These are phyloP conservation scores for Circinella umbellata DNA, from an alignment of 371 early-diverging fungal genomes.

Conservation along the genomic window DNA sequence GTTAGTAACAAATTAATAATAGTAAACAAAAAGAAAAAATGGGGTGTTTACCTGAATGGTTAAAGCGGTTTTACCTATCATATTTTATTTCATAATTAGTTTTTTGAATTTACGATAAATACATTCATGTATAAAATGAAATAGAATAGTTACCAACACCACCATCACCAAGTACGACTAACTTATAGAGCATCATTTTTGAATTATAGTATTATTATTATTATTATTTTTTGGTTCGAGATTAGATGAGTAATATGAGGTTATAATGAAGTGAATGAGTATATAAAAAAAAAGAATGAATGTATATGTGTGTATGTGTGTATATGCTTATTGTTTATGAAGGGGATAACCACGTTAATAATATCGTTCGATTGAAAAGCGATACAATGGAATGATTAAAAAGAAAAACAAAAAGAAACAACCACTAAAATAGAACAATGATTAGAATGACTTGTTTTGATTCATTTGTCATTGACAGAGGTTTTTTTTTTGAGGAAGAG, in stretches of 20 bases:
- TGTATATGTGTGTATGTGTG: not conserved
- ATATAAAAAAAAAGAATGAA: not conserved
- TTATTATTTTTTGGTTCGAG: not conserved
- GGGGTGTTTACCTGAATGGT: slow-evolving; percentile 19
- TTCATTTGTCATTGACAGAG: too few relatives aligned
- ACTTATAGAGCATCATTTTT: slow-evolving; percentile 32
- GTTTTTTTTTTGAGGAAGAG: too few relatives aligned
- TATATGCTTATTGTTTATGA: not conserved
- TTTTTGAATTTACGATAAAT: too few relatives aligned
- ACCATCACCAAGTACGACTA: slow-evolving; percentile 30
- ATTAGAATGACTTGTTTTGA: too few relatives aligned
- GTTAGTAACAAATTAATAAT: too few relatives aligned
- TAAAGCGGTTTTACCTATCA: slow-evolving; percentile 15
- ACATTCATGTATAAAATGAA: too few relatives aligned
- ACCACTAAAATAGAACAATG: too few relatives aligned
- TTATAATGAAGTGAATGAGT: not conserved
- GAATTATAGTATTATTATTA: not conserved
- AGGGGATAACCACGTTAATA: not conserved
- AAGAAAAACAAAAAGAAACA: too few relatives aligned
- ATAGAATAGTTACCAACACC: not conserved
- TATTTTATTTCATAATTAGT: too few relatives aligned
- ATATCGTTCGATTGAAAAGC: too few relatives aligned
- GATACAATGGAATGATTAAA: too few relatives aligned
- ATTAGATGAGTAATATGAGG: not conserved
- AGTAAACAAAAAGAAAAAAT: too few relatives aligned